Conservation (phyloP, 208 protist species). For the Leishmania gerbilli region DNA sequence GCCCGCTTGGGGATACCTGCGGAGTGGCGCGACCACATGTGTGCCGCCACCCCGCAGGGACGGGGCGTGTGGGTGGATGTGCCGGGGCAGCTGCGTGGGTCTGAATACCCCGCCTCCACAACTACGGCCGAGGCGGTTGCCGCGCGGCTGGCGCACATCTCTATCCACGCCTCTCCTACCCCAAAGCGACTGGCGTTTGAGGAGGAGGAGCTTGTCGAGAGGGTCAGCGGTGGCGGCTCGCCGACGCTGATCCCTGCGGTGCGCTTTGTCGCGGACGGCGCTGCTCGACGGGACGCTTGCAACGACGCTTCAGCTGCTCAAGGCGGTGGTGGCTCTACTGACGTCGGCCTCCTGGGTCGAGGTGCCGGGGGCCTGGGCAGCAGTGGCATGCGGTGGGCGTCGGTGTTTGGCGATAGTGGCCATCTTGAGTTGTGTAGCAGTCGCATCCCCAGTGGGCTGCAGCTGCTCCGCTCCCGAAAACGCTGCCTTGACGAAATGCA, state of each 20-base stretch:
- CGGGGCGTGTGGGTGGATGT: neutral
- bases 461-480: slow-evolving; percentile 63
- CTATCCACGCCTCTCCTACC: slow-evolving; percentile 57
- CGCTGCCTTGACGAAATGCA: slow-evolving; percentile 71
- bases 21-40: neutral
- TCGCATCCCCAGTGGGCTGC: slow-evolving; percentile 29
- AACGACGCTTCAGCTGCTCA: neutral
- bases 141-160: slow-evolving; percentile 31
- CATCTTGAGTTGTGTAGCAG: neutral
- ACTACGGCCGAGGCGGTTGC: slow-evolving; percentile 14
- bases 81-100: neutral
- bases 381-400: neutral
- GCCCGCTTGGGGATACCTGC: neutral
- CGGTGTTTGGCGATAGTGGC: neutral
- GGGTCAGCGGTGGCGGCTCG: neutral
- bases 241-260: neutral
- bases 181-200: slow-evolving; percentile 73
- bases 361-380: neutral
- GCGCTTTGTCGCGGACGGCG: neutral
- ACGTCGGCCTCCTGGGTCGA: neutral
- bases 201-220: slow-evolving; percentile 23
- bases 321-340: neutral
- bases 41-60: slow-evolving; percentile 8
- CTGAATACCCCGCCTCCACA: neutral
- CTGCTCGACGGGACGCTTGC: neutral